Evolutionary conservation across 768 basidiomycete genomes (phyloP).

Genomic region (Asterophora parasitica): DNA sequence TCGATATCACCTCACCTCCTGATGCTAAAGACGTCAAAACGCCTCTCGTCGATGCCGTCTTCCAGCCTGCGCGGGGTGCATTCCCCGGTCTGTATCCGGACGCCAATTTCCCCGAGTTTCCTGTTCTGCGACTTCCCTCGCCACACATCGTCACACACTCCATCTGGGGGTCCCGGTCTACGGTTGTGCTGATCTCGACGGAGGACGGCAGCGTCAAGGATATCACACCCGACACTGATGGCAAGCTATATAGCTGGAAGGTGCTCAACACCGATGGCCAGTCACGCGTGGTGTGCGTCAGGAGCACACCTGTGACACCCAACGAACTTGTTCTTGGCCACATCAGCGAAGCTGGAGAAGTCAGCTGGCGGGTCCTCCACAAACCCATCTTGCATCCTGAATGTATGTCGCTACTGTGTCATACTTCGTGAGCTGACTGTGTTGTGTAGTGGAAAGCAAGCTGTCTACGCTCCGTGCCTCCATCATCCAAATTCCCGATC

Average conservation of each 20-base stretch:
- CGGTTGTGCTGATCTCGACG: constrained; percentile 43
- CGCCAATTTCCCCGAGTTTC: constrained; percentile 36
- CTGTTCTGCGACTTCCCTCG: constrained; percentile 29
- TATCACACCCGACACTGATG: constrained; percentile 35
- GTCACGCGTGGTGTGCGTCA: constrained; percentile 38
- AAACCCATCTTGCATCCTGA: constrained; percentile 33
- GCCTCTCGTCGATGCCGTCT: constrained; percentile 38
- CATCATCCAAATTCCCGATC: constrained; percentile 46
- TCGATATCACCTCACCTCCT: constrained; percentile 28
- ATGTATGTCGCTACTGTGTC: constrained; percentile 28
- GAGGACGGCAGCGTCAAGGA: constrained; percentile 36
- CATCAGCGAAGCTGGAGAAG: constrained; percentile 20
- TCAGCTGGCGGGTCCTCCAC: constrained; percentile 39
- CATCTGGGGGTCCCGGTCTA: constrained; percentile 49
- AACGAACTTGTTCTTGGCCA: constrained; percentile 47
- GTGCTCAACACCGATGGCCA: constrained; percentile 45
- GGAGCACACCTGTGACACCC: constrained; percentile 44
- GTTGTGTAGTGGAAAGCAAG: constrained; percentile 36
- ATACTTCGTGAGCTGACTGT: neutral
- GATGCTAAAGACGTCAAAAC: constrained; percentile 10
- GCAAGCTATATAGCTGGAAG: constrained; percentile 45
- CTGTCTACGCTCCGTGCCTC: constrained; percentile 37
- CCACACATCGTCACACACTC: constrained; percentile 41
- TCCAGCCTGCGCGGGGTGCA: constrained; percentile 29
- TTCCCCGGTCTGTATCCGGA: constrained; percentile 67